Conservation (phyloP, 257 asterid genomes). For the Prunella vulgaris region DNA sequence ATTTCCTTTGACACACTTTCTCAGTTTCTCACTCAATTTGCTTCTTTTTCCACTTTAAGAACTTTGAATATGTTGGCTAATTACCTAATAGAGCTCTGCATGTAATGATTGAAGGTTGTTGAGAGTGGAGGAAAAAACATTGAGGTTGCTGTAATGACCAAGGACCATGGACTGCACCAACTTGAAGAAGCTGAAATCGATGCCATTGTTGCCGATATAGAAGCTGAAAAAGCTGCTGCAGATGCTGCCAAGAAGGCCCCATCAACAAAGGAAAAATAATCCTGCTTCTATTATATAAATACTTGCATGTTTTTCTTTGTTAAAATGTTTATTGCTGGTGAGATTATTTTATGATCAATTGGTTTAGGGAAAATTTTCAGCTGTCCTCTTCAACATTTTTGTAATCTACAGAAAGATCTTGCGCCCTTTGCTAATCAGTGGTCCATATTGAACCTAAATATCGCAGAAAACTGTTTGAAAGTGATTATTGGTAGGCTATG, state of each 20-base stretch:
- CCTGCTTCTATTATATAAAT: conserved; percentile 5
- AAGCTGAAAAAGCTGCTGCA: conserved; percentile 95
- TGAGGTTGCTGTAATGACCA: conserved; percentile 94
- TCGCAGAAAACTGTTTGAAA: not conserved
- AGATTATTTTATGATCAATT: not conserved
- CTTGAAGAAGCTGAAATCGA: conserved; percentile 97
- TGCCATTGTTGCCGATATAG: conserved; percentile 80
- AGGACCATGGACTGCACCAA: conserved; percentile 64
- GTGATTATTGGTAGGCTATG: not conserved
- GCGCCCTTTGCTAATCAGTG: not conserved
- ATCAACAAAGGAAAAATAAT: conserved; percentile 42
- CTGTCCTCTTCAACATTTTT: not conserved
- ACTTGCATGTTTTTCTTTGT: not conserved
- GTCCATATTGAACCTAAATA: not conserved
- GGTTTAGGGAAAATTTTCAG: not conserved
- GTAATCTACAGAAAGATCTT: not conserved
- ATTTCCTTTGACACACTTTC: not conserved
- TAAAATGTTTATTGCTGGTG: not conserved
- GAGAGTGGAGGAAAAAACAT: conserved; percentile 98
- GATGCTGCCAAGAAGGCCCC: conserved; percentile 96
- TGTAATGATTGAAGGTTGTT: conserved; percentile 53
- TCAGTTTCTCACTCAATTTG: not conserved
- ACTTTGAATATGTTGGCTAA: not conserved
- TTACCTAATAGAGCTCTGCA: not conserved
- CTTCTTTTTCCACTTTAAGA: not conserved